Evolutionary conservation across 257 asterid species (phyloP).

Genomic region (Eustoma russellianum): DNA sequence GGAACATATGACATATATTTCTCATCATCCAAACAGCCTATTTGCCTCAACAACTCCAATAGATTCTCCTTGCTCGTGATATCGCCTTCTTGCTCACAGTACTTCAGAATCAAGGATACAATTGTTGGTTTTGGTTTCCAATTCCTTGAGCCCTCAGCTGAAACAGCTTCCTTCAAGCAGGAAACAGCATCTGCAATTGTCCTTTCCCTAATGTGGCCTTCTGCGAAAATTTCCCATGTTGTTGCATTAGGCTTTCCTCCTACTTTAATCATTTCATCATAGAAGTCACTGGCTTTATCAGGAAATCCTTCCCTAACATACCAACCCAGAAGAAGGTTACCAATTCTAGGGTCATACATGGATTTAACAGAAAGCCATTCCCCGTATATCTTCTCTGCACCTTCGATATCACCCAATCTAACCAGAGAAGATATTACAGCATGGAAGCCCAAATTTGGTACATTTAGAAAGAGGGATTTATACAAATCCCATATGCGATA

Average conservation of each 20-base stretch:
- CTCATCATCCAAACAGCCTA: constrained; percentile 53
- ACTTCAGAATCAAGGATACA: constrained; percentile 40
- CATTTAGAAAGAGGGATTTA: constrained; percentile 40
- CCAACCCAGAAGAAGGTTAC: constrained; percentile 53
- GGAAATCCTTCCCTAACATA: constrained; percentile 54
- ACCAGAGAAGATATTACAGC: constrained; percentile 57
- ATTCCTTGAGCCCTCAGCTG: constrained; percentile 42
- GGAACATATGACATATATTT: constrained; percentile 41
- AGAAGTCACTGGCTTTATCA: constrained; percentile 48
- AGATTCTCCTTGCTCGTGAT: constrained; percentile 36
- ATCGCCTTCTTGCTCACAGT: constrained; percentile 48
- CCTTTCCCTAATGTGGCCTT: constrained; percentile 43
- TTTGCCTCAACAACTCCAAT: constrained; percentile 39
- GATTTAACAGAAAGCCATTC: constrained; percentile 71
- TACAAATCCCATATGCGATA: constrained; percentile 65
- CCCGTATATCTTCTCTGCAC: constrained; percentile 62
- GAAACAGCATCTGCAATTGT: constrained; percentile 62
- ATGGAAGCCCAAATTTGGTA: constrained; percentile 71
- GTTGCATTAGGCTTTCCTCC: constrained; percentile 72
- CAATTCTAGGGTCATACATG: constrained; percentile 58
- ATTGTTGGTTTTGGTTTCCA: constrained; percentile 71
- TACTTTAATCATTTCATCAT: constrained; percentile 44
- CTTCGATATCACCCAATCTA: constrained; percentile 55
- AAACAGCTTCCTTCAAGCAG: constrained; percentile 59
- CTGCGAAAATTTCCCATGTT: constrained; percentile 87